Percentiles rank a stretch among this genome's conserved stretches.
phyloP scores from a whole-genome alignment of 2,329 filamentous ascomycete genomes.

The Ceratocystiopsis minuta region DNA sequence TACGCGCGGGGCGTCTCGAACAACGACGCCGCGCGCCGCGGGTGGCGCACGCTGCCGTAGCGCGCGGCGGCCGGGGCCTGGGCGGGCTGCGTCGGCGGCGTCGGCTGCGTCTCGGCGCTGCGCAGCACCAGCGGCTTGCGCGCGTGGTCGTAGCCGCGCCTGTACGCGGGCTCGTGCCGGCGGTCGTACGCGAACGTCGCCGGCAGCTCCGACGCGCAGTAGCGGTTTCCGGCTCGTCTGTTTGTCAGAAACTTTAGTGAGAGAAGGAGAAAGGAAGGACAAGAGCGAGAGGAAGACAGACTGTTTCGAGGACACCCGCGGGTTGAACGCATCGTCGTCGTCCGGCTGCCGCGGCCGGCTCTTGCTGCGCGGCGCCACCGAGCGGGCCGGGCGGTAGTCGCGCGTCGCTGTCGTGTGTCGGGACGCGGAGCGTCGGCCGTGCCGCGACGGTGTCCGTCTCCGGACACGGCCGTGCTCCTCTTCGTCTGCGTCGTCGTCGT shows the following conservation, averaged over 20 bases:
- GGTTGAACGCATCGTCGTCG: conserved; percentile 3
- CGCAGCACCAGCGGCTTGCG: conserved; percentile 1
- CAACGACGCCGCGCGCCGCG: conserved; percentile 17
- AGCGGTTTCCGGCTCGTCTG: neutral
- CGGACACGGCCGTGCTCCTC: neutral
- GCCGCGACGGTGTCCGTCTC: conserved; percentile 5
- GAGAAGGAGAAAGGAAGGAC: neutral
- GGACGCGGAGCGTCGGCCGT: conserved; percentile 11
- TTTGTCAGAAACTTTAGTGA: conserved; percentile 4
- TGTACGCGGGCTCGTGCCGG: too few relatives aligned
- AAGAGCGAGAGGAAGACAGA: conserved; percentile 1
- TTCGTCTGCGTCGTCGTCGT: neutral
- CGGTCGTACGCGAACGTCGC: conserved; percentile 1
- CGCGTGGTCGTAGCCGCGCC: too few relatives aligned
- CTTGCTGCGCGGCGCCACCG: conserved; percentile 5
- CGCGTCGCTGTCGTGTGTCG: conserved; percentile 10
- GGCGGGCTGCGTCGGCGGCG: conserved; percentile 16
- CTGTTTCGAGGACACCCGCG: conserved; percentile 6
- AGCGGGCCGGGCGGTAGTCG: neutral
- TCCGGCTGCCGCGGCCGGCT: conserved; percentile 3
- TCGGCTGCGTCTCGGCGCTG: conserved; percentile 17
- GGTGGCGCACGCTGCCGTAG: conserved; percentile 19
- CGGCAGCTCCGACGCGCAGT: conserved; percentile 7
- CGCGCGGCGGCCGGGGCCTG: conserved; percentile 17
- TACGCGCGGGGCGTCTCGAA: conserved; percentile 16